These are phyloP conservation scores for Magnolia sinica DNA, from an alignment of 164 flowering plant genomes.

Conservation along the genomic window DNA sequence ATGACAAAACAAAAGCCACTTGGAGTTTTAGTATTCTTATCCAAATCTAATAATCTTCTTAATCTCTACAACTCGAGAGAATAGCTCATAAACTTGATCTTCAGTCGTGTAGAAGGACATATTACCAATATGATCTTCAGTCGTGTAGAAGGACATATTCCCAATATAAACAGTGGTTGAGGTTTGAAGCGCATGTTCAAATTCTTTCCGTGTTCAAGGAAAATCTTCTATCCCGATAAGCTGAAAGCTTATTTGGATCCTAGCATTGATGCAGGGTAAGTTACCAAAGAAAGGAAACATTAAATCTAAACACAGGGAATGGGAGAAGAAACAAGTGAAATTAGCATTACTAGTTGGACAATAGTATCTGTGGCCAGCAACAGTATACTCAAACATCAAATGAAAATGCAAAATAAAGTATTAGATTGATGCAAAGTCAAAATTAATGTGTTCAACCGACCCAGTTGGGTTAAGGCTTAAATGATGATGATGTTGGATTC, in stretches of 20 bases:
- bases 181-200: conserved; percentile 65
- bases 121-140: conserved; percentile 29
- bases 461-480: no score
- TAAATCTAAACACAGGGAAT: no score
- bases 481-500: no score
- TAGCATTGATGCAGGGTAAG: no score
- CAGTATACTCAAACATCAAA: background rate
- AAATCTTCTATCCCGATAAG: conserved; percentile 82
- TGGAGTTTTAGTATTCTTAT: conserved; percentile 92
- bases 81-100: conserved; percentile 94
- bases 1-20: conserved; percentile 94
- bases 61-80: conserved; percentile 85
- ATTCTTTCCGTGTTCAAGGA: conserved; percentile 84
- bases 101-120: conserved; percentile 97
- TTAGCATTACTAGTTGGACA: background rate
- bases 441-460: no score
- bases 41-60: conserved; percentile 93
- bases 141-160: no score
- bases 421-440: no score
- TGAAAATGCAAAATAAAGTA: no score
- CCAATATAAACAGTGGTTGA: conserved; percentile 75
- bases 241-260: no score
- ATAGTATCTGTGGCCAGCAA: background rate
- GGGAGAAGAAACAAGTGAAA: background rate
- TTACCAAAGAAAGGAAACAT: no score